A percentile compares a stretch with the other conserved stretches of the same genome.
Conservation (phyloP, 176 grass and related monocot genomes). For the Puccinellia tenuiflora region DNA sequence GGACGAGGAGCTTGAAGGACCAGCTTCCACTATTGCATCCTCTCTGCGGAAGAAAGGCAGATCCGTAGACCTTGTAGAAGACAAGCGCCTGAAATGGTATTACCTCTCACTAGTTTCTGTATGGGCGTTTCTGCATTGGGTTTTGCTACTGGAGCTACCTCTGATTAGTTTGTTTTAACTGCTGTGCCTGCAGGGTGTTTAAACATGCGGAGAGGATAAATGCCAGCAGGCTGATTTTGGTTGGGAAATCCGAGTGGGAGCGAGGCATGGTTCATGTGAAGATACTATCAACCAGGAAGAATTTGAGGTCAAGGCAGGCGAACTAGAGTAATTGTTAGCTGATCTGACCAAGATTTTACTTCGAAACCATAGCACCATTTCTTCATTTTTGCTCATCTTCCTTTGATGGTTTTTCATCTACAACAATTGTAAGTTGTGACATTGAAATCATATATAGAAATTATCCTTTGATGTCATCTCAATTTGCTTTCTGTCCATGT, state of each 20-base stretch:
- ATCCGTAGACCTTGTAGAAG: constrained; percentile 74
- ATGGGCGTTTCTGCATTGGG: neutral
- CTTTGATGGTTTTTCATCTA: neutral
- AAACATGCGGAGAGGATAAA: constrained; percentile 88
- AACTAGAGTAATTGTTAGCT: constrained; percentile 48
- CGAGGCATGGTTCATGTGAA: constrained; percentile 83
- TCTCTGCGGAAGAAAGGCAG: constrained; percentile 64
- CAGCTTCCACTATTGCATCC: constrained; percentile 63
- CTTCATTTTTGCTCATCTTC: neutral
- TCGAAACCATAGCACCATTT: neutral
- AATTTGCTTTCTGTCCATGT: neutral
- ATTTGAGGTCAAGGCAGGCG: constrained; percentile 65
- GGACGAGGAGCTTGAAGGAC: constrained; percentile 68
- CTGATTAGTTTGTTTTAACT: constrained; percentile 10
- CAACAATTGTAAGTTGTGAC: neutral
- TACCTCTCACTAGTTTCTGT: neutral
- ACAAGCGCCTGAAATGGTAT: constrained; percentile 91
- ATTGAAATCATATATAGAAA: too few species aligned
- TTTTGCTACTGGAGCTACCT: neutral
- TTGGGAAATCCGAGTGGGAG: constrained; percentile 85
- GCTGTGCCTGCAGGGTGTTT: constrained; percentile 58
- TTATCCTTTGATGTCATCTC: neutral
- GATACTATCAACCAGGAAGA: constrained; percentile 86
- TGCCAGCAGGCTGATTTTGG: constrained; percentile 77
- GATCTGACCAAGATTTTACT: neutral